Base-by-base conservation (phyloP, 129 eudicot species). In the Solidago caesia region DNA sequence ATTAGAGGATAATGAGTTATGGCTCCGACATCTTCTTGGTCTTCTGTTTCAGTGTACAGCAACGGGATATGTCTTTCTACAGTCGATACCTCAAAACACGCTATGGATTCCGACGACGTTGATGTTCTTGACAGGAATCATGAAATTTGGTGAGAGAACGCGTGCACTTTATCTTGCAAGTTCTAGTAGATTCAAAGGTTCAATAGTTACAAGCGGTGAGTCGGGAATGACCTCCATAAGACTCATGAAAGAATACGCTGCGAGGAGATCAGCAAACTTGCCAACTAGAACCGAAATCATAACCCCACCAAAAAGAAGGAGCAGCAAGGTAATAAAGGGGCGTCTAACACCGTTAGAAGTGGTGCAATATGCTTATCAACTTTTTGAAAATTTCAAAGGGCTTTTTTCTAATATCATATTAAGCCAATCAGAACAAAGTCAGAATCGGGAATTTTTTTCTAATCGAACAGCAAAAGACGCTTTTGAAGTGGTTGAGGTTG, bases 1-100 rank as follows among this genome's bases (percentile, higher is more conserved):
- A 6, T 56, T 85, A 1, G 92, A 88, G 58, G 92, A 88, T 27
- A 85, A 88, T 9, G 84, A 82, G 81, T 77, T 88, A 7, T 88
- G 92, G 89, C 76, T 80, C 15, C 79, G 89, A 5, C 92, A 88
- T 75, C 56, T 85, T 15, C 74, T 82, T 7, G 77, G 85, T 26
- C 76, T 88, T 9, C 0, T 82, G 15, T 55, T 79, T 78, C 85
- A 85, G 49, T 70, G 75, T 27, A 0, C 41, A 16, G 78, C 73
- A 3, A 70, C 68, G 10, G 29, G 65, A 59, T 76, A 68, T 67
- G 83, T 69, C 57, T 77, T 84, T 16, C 5, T 49, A 33, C 84
- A 75, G 16, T 75, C 84, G 2, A 48, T 78, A 4, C 82, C 84
- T 8, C 1, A 8, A 3, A 44, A 67, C 11, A 43, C 14, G n/a